Conservation (phyloP, 148 eudicot genomes). For the Rhododendron henanense region DNA sequence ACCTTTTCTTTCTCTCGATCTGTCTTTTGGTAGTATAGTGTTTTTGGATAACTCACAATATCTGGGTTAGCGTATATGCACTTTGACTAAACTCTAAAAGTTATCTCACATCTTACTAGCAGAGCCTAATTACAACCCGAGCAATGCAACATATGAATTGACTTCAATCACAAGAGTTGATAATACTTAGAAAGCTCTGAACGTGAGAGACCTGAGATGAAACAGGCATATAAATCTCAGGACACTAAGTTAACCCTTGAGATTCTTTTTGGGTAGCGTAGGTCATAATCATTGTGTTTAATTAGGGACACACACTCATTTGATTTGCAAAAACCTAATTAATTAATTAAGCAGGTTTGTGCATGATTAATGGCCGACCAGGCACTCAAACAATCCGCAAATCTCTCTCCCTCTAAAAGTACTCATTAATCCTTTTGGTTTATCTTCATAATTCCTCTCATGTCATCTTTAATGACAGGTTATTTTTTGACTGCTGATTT, state of each 20-base stretch:
- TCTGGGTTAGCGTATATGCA: too few species aligned
- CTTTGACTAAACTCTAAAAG: too few species aligned
- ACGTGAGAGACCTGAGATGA: not conserved
- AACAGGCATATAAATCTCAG: not conserved
- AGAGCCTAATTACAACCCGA: not conserved
- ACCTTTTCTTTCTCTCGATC: not conserved
- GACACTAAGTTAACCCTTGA: not conserved
- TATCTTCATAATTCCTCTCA: not conserved
- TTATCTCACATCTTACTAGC: too few species aligned
- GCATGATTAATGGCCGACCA: slow-evolving; percentile 1
- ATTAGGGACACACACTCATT: not conserved
- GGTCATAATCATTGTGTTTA: not conserved
- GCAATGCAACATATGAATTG: not conserved
- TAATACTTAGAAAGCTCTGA: not conserved
- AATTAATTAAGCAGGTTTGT: not conserved
- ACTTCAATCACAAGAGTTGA: not conserved
- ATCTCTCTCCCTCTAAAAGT: not conserved
- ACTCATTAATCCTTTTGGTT: not conserved
- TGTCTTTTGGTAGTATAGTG: too few species aligned
- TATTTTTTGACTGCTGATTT: not conserved
- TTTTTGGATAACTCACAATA: too few species aligned
- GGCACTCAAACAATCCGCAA: not conserved
- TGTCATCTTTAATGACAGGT: not conserved
- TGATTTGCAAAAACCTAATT: not conserved
- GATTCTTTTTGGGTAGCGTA: not conserved